phyloP scores from a whole-genome alignment of 192 early-diverging fungal genomes.

The Entomortierella parvispora region DNA sequence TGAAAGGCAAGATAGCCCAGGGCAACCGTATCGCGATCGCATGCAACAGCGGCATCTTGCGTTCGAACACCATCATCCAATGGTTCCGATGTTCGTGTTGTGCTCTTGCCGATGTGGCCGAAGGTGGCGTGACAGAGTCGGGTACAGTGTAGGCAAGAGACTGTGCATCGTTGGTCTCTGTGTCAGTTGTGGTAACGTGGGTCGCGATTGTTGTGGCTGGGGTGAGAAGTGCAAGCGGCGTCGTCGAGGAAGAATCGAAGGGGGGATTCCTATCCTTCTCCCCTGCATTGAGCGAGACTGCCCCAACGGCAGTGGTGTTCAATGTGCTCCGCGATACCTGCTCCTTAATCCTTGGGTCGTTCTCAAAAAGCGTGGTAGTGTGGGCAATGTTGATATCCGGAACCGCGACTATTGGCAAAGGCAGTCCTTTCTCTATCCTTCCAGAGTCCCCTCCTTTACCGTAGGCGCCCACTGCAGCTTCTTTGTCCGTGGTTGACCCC shows the following conservation, averaged over 20 bases:
- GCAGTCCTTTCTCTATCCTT: conserved; percentile 21
- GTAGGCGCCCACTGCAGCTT: not conserved
- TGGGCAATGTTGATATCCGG: conserved; percentile 23
- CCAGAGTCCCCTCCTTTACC: no score
- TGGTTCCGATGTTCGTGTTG: not conserved
- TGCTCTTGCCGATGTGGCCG: not conserved
- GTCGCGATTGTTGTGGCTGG: not conserved
- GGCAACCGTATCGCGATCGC: conserved; percentile 73
- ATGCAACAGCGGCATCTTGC: conserved; percentile 61
- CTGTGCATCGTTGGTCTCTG: not conserved
- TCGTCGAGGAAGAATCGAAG: no score
- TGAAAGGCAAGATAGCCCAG: conserved; percentile 81
- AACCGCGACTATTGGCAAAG: conserved; percentile 12
- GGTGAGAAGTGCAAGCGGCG: no score
- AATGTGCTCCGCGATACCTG: no score
- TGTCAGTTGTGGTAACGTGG: not conserved
- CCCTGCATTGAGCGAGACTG: no score
- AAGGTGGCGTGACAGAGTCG: not conserved
- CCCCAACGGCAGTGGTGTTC: no score
- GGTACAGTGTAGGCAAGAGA: no score
- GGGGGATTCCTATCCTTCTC: not conserved
- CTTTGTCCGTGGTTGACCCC: not conserved
- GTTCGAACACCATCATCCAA: not conserved
- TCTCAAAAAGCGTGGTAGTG: conserved; percentile 1
- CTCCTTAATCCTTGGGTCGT: not conserved